Percentiles rank a stretch among this genome's conserved stretches.
Conservation (phyloP, 352 stramenopile species). For the Phytophthora aleatoria region DNA sequence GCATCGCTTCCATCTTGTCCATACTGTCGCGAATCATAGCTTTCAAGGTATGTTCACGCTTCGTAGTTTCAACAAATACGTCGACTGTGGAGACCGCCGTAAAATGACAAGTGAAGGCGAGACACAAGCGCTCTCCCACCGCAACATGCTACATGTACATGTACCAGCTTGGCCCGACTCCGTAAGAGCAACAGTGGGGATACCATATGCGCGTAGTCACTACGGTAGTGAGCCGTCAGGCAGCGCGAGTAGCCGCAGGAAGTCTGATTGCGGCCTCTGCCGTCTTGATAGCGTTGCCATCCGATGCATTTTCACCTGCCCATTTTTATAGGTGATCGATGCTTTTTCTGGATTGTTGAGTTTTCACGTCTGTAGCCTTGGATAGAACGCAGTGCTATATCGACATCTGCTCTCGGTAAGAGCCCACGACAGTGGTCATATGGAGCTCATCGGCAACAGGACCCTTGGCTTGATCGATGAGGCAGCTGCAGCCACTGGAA, state of each 20-base stretch:
- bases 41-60: not conserved
- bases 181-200: no score
- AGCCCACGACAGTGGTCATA: conserved; percentile 20
- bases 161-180: no score
- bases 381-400: conserved; percentile 12
- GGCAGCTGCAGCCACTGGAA: not conserved
- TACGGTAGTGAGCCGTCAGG: not conserved
- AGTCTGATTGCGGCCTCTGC: conserved; percentile 3
- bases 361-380: conserved; percentile 10
- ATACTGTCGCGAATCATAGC: conserved; percentile 26
- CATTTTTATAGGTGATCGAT: conserved; percentile 6
- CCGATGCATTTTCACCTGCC: conserved; percentile 12
- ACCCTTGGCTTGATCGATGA: not conserved
- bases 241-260: not conserved
- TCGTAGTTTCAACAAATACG: conserved; percentile 1
- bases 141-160: not conserved
- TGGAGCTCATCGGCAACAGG: not conserved
- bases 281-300: conserved; percentile 11
- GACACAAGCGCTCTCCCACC: conserved; percentile 12
- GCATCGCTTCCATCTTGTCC: conserved; percentile 25
- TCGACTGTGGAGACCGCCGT: conserved; percentile 19
- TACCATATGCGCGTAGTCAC: no score
- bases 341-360: conserved; percentile 3
- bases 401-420: conserved; percentile 28
- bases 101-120: conserved; percentile 21